phyloP scores from a whole-genome alignment of 2,329 filamentous ascomycete species.

The Pleochaeta shiraiana region DNA sequence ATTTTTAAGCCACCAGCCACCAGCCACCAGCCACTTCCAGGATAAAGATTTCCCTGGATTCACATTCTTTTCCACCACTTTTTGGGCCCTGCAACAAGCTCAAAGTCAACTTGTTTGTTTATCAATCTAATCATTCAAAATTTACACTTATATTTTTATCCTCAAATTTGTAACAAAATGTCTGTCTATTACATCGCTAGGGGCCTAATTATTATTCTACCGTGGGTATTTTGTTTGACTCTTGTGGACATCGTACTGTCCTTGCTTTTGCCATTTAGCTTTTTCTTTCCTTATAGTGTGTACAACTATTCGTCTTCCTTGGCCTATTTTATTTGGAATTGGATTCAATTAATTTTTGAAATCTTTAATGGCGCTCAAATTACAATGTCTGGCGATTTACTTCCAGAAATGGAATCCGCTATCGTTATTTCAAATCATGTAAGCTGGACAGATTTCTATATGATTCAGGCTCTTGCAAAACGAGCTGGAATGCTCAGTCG shows the following conservation, averaged over 20 bases:
- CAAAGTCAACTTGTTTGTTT: no score
- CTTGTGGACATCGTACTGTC: constrained; percentile 29
- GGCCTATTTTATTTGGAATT: constrained; percentile 31
- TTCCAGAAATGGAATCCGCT: constrained; percentile 33
- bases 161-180: no score
- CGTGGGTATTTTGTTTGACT: constrained; percentile 31
- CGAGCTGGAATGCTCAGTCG: constrained; percentile 34
- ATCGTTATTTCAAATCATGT: constrained; percentile 39
- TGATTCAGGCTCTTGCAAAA: constrained; percentile 35
- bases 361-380: constrained; percentile 30
- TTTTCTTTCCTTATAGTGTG: constrained; percentile 26
- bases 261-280: constrained; percentile 25
- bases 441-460: constrained; percentile 40
- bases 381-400: constrained; percentile 27
- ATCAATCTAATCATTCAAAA: no score
- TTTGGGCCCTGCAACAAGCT: no score
- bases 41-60: no score
- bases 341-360: constrained; percentile 35
- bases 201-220: constrained; percentile 23
- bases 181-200: constrained; percentile 19
- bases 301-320: constrained; percentile 33
- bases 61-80: no score
- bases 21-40: no score
- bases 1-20: no score
- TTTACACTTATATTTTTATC: no score